Evolutionary conservation across 108 stramenopile genomes (phyloP).

Genomic region (Skeletonema potamos): DNA sequence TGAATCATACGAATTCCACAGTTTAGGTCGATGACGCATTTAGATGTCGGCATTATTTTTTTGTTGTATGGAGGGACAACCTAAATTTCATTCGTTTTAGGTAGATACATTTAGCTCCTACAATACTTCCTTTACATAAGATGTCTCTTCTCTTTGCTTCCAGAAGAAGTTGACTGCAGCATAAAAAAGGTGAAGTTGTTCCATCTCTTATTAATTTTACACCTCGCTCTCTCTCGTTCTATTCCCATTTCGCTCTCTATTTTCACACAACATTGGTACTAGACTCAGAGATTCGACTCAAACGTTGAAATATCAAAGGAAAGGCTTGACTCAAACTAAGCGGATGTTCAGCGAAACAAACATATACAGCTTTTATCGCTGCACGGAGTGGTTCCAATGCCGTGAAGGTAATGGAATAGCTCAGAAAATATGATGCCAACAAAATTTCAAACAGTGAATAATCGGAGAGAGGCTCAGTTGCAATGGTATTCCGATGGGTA

Average conservation of each 20-base stretch:
- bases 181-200: too few relatives aligned
- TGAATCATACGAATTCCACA: background rate
- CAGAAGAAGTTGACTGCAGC: too few relatives aligned
- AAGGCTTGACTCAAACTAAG: slow-evolving; percentile 76
- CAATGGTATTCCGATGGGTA: slow-evolving; percentile 46
- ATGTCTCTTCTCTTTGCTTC: too few relatives aligned
- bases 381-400: slow-evolving; percentile 87
- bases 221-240: background rate
- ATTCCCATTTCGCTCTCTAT: background rate
- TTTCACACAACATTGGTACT: background rate
- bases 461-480: slow-evolving; percentile 38
- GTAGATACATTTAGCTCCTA: too few relatives aligned
- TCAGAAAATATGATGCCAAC: slow-evolving; percentile 69
- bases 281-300: slow-evolving; percentile 74
- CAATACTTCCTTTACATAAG: too few relatives aligned
- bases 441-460: slow-evolving; percentile 57
- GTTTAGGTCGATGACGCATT: background rate
- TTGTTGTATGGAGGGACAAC: too few relatives aligned
- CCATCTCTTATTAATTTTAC: background rate
- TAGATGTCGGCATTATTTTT: too few relatives aligned
- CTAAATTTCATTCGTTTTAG: too few relatives aligned
- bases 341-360: slow-evolving; percentile 85
- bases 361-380: slow-evolving; percentile 80
- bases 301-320: slow-evolving; percentile 80
- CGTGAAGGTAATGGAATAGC: slow-evolving; percentile 79